These are phyloP conservation scores for Lactarius psammicola DNA, from an alignment of 768 basidiomycete genomes.

Conservation along the genomic window DNA sequence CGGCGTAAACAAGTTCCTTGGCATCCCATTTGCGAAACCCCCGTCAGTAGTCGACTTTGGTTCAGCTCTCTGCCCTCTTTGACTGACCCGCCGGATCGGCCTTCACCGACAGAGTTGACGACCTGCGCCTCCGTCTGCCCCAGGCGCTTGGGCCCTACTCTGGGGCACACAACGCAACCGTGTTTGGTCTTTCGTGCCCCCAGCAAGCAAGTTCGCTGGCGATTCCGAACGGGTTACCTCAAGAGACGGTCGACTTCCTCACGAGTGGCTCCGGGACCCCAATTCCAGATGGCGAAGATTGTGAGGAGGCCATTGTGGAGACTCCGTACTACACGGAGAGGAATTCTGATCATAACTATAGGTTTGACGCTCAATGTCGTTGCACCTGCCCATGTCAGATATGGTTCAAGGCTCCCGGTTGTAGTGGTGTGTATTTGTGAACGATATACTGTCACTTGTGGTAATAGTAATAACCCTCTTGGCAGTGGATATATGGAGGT, in stretches of 20 bases:
- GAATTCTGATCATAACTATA: neutral
- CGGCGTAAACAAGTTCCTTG: constrained; percentile 36
- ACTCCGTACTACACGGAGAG: neutral
- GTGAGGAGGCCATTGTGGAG: no score
- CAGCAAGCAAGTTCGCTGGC: no score
- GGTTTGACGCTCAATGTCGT: constrained; percentile 32
- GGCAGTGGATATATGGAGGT: constrained; percentile 32
- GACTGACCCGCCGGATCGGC: no score
- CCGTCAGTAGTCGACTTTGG: constrained; percentile 34
- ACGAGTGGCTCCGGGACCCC: no score
- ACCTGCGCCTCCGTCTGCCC: constrained; percentile 42
- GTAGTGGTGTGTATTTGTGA: constrained; percentile 30
- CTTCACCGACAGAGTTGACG: constrained; percentile 32
- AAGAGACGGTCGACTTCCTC: no score
- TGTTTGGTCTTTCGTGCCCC: constrained; percentile 30
- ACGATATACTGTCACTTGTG: neutral
- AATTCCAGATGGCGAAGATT: no score
- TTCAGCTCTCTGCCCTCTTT: neutral
- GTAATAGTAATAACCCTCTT: neutral
- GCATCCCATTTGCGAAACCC: constrained; percentile 42
- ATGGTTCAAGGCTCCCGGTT: constrained; percentile 27
- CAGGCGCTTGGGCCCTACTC: constrained; percentile 18
- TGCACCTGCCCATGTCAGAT: constrained; percentile 14
- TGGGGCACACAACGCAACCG: constrained; percentile 21
- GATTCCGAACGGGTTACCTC: no score